phyloP scores from a whole-genome alignment of 305 asterid genomes.

The Stenogyne calaminthoides region DNA sequence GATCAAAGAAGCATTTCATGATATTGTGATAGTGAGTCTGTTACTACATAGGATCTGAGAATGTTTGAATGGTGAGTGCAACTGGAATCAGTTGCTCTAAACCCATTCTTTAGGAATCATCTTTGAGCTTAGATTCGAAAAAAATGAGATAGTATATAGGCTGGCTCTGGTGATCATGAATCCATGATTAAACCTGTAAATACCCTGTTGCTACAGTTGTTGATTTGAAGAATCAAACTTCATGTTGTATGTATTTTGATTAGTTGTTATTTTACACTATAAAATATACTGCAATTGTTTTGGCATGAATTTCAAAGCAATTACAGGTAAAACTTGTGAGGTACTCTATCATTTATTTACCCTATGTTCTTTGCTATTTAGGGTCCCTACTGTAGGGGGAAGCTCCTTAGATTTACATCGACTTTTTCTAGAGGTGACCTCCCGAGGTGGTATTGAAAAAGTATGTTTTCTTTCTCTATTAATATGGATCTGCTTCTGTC shows the following conservation, averaged over 20 bases:
- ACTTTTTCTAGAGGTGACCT: slow-evolving; percentile 85
- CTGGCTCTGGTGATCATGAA: background rate
- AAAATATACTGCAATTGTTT: slow-evolving; percentile 9
- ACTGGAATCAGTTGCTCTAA: background rate
- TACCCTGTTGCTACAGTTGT: background rate
- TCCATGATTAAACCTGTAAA: background rate
- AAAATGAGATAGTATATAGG: background rate
- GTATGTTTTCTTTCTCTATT: slow-evolving; percentile 41
- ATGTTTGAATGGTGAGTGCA: background rate
- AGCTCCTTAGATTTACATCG: slow-evolving; percentile 71
- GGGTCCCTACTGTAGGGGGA: slow-evolving; percentile 86
- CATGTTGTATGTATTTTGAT: background rate
- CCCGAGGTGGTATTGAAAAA: slow-evolving; percentile 94
- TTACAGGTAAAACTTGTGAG: slow-evolving; percentile 4
- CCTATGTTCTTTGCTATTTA: slow-evolving; percentile 34
- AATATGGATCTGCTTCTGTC: background rate
- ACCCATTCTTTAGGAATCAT: background rate
- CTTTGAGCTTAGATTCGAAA: background rate
- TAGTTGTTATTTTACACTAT: slow-evolving; percentile 6
- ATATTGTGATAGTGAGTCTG: background rate
- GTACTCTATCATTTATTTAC: slow-evolving; percentile 7
- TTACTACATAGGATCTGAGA: background rate
- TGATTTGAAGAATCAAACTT: background rate
- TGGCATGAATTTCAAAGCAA: slow-evolving; percentile 18
- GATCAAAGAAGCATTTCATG: slow-evolving; percentile 2